Conservation (phyloP, 768 basidiomycete species). For the Leccinum truebloodii region DNA sequence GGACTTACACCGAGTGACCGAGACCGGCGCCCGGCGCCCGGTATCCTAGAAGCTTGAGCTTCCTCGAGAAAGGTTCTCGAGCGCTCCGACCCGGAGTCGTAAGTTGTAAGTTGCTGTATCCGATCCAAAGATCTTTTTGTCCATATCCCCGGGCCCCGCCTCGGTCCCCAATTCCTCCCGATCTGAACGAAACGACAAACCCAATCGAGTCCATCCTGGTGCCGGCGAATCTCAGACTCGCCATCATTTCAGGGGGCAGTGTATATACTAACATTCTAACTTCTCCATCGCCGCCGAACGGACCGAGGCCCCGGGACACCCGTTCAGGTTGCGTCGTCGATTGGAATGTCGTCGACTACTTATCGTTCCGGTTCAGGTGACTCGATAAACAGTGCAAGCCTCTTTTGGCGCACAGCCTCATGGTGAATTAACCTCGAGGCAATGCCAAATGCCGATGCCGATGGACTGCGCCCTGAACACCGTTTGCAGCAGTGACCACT, state of each 20-base stretch:
- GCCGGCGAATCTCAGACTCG: background rate
- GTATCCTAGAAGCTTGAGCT: background rate
- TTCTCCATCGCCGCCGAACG: background rate
- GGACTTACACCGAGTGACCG: background rate
- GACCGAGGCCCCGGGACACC: background rate
- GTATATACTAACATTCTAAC: background rate
- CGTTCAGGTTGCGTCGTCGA: background rate
- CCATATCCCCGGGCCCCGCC: background rate
- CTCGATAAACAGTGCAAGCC: background rate
- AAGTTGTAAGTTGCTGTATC: background rate
- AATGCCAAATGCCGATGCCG: background rate
- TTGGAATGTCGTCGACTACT: too few species aligned
- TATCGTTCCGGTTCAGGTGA: too few species aligned
- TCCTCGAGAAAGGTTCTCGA: background rate
- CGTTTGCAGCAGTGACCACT: background rate
- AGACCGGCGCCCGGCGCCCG: too few species aligned
- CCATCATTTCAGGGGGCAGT: background rate
- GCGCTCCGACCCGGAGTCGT: background rate
- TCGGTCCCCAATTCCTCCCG: background rate
- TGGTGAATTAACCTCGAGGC: conserved; percentile 16
- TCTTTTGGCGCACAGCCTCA: conserved; percentile 11
- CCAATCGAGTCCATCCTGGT: background rate
- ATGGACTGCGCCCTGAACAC: background rate
- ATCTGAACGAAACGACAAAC: background rate
- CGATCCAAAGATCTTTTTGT: background rate